These are phyloP conservation scores for Mucor lusitanicus DNA, from an alignment of 371 early-diverging fungal genomes.

Conservation along the genomic window DNA sequence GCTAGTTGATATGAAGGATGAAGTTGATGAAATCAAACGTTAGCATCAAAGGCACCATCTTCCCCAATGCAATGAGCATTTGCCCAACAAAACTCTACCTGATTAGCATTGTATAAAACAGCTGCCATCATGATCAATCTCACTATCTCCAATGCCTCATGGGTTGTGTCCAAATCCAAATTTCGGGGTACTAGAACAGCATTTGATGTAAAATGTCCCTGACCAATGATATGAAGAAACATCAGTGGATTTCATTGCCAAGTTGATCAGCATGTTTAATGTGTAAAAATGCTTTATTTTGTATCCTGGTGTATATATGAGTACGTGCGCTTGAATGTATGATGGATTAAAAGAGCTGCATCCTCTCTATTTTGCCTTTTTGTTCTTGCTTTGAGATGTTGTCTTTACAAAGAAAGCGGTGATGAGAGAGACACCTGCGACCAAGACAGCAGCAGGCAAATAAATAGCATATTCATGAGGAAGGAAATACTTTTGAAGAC, in stretches of 20 bases:
- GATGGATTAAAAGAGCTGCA: not conserved
- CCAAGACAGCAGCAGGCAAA: conserved; percentile 77
- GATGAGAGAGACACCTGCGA: conserved; percentile 72
- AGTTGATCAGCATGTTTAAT: not conserved
- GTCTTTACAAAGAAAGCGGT: conserved; percentile 75
- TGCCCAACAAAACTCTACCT: no score
- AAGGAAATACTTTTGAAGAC: conserved; percentile 73
- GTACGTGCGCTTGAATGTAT: not conserved
- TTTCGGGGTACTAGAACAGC: not conserved
- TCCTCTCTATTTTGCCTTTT: conserved; percentile 37
- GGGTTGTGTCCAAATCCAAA: not conserved
- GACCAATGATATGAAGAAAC: conserved; percentile 7
- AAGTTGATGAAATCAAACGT: not conserved
- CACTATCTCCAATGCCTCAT: not conserved
- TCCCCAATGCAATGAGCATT: no score
- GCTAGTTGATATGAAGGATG: no score
- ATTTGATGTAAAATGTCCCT: not conserved
- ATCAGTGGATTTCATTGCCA: not conserved
- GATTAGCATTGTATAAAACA: no score
- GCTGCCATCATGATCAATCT: not conserved
- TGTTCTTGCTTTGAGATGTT: conserved; percentile 74
- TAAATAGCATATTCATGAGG: conserved; percentile 82
- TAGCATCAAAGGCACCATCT: not conserved
- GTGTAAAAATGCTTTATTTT: not conserved
- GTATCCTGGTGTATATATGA: not conserved